Conservation (phyloP, 2,329 filamentous ascomycete species). For the Fusarium nematophilum region DNA sequence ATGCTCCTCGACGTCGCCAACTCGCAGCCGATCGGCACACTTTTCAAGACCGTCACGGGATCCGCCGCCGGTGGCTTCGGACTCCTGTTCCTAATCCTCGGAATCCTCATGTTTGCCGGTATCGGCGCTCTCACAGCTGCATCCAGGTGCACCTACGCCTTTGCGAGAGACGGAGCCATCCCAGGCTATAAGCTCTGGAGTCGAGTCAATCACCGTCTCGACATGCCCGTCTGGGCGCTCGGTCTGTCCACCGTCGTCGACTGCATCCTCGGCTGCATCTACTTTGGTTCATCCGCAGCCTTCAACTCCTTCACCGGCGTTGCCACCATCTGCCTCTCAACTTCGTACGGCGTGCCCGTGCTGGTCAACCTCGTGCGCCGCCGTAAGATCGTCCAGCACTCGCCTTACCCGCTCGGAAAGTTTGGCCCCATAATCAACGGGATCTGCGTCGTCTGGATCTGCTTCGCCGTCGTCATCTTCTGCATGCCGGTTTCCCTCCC, state of each 20-base stretch:
- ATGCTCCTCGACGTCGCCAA: slow-evolving; percentile 73
- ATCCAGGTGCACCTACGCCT: slow-evolving; percentile 79
- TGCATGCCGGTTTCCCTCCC: slow-evolving; percentile 77
- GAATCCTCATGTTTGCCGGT: slow-evolving; percentile 81
- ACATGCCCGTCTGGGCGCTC: slow-evolving; percentile 77
- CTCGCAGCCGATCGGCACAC: slow-evolving; percentile 78
- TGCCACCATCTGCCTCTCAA: slow-evolving; percentile 81
- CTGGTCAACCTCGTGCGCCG: slow-evolving; percentile 75
- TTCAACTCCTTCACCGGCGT: slow-evolving; percentile 86
- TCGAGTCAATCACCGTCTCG: slow-evolving; percentile 71
- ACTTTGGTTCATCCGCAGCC: slow-evolving; percentile 80
- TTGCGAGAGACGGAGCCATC: slow-evolving; percentile 80
- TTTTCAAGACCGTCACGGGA: slow-evolving; percentile 82
- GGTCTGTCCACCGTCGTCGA: slow-evolving; percentile 75
- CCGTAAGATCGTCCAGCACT: slow-evolving; percentile 73
- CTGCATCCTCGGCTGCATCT: slow-evolving; percentile 79
- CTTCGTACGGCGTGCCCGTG: slow-evolving; percentile 81
- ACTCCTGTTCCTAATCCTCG: slow-evolving; percentile 79
- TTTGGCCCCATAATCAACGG: slow-evolving; percentile 77
- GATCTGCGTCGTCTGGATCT: slow-evolving; percentile 76
- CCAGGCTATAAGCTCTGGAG: slow-evolving; percentile 76
- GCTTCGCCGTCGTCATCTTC: slow-evolving; percentile 76
- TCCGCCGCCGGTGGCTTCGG: slow-evolving; percentile 79
- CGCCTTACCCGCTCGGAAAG: slow-evolving; percentile 74
- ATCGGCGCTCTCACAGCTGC: slow-evolving; percentile 80